Evolutionary conservation across 257 asterid species (phyloP), one percentile per base, ranked within the genome.

Genomic region (Parsonsia alboflavescens): DNA sequence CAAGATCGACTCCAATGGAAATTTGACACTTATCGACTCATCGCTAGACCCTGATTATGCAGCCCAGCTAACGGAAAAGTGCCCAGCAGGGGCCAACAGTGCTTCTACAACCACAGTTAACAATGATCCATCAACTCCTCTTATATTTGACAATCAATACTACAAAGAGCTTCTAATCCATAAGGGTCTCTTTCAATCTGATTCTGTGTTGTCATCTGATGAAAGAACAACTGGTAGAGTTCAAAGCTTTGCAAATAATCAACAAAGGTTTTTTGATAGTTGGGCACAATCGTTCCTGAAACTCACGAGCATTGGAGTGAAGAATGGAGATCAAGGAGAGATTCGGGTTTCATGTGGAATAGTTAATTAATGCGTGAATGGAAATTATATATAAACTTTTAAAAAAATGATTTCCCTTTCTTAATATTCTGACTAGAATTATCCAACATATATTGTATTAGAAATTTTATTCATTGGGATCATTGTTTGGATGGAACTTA

Each of bases 121-220:
- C 17, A 91, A 89, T 50, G 97, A 91, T 74, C 97, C 96, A 0
- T 36, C 57, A 13, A 80, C 91, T 3, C 95, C 97, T 26, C 75
- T 59, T 16, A 46, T 74, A 39, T 91, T 91, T 44, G 97, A 91
- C 61, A 91, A 91, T 70, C 77, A 78, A 64, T 91, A 90, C 74
- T 90, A 81, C 78, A 87, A 75, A 80, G 81, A 83, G 50, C 68
- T 91, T 75, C 65, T 82, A 0, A 80, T 73, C 2, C 91, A 86
- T 67, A 91, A 76, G 72, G 96, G 96, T 7, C 84, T 90, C 58
- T 88, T 91, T 68, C 95, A 88, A 28, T 90, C 96, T 6, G 97
- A 91, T 85, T 88, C 96, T 12, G 86, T 85, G 0, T 80, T 91
- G 70, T 26, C 87, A 6, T 77, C 62, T 44, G 96, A 91, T 54